Conservation (phyloP, 805 yeast species). For the Zygotorulaspora florentina region DNA sequence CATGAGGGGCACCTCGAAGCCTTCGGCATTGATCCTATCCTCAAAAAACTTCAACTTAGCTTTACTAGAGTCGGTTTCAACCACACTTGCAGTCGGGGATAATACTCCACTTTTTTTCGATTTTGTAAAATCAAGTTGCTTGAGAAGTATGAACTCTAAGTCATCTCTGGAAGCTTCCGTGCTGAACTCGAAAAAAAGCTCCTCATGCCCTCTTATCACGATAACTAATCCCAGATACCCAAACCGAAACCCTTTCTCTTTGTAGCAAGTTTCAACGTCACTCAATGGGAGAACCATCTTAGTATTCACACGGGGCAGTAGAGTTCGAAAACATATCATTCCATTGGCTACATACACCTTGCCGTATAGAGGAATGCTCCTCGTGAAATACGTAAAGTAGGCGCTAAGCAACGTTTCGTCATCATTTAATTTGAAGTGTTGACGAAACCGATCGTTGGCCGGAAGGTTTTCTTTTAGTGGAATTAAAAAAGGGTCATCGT, state of each 20-base stretch:
- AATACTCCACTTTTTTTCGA: conserved; percentile 12
- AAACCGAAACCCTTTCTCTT: conserved; percentile 65
- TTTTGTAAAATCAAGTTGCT: conserved; percentile 44
- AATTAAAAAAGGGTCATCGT: conserved; percentile 44
- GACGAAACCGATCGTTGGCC: conserved; percentile 56
- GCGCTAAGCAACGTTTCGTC: conserved; percentile 55
- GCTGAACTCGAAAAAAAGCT: conserved; percentile 73
- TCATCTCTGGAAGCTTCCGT: conserved; percentile 64
- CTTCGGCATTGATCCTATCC: conserved; percentile 57
- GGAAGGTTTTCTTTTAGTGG: conserved; percentile 41
- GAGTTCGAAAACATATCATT: conserved; percentile 73
- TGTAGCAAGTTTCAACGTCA: conserved; percentile 66
- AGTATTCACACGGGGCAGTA: conserved; percentile 72
- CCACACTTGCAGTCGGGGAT: conserved; percentile 6
- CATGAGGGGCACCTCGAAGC: conserved; percentile 63
- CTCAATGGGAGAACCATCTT: conserved; percentile 75
- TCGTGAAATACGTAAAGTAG: conserved; percentile 64
- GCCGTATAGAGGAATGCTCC: conserved; percentile 78
- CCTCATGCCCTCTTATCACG: conserved; percentile 70
- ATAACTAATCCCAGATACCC: conserved; percentile 68
- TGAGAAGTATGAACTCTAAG: conserved; percentile 52
- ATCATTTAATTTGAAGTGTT: conserved; percentile 60
- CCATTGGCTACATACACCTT: conserved; percentile 67
- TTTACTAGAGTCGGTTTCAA: conserved; percentile 36
- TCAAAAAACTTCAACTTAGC: conserved; percentile 67